A percentile compares a stretch with the other conserved stretches of the same genome.
These are phyloP conservation scores for Ceratocystis cubensis DNA, from an alignment of 2,329 filamentous ascomycete genomes.

Conservation along the genomic window DNA sequence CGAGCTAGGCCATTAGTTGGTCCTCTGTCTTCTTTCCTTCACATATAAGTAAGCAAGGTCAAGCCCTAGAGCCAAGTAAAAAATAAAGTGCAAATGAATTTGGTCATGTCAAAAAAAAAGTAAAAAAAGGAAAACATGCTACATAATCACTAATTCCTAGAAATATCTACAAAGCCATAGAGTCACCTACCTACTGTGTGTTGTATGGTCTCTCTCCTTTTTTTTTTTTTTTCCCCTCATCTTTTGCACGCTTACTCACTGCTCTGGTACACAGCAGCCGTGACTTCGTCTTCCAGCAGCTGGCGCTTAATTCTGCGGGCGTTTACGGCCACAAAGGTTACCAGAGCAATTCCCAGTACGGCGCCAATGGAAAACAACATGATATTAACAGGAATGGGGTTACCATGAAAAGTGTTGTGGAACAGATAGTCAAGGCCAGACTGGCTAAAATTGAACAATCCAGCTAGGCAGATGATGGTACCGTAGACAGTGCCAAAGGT, in stretches of 20 bases:
- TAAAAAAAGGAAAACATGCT: background rate
- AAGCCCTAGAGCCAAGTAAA: background rate
- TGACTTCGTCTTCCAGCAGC: constrained; percentile 22
- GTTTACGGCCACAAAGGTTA: constrained; percentile 48
- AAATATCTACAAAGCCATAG: background rate
- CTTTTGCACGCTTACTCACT: background rate
- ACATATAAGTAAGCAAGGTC: background rate
- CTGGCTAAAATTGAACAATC: constrained; percentile 73
- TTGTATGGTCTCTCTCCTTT: background rate
- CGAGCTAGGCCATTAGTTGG: too few relatives aligned
- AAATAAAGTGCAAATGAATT: background rate
- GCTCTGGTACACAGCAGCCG: constrained; percentile 17
- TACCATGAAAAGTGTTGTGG: constrained; percentile 54
- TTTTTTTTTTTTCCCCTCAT: background rate
- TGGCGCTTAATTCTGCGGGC: constrained; percentile 29
- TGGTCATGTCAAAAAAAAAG: background rate
- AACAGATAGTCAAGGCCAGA: constrained; percentile 67
- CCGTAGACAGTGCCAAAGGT: constrained; percentile 94
- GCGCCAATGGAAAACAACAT: constrained; percentile 51
- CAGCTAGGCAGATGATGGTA: constrained; percentile 73
- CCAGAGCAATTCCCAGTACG: constrained; percentile 50
- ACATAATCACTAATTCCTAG: background rate
- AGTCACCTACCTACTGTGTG: background rate
- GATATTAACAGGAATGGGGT: constrained; percentile 68
- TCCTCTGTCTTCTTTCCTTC: background rate